A percentile compares a stretch with the other conserved stretches of the same genome.
Conservation (phyloP, 345 rosid species). For the Pelargonium nanum region DNA sequence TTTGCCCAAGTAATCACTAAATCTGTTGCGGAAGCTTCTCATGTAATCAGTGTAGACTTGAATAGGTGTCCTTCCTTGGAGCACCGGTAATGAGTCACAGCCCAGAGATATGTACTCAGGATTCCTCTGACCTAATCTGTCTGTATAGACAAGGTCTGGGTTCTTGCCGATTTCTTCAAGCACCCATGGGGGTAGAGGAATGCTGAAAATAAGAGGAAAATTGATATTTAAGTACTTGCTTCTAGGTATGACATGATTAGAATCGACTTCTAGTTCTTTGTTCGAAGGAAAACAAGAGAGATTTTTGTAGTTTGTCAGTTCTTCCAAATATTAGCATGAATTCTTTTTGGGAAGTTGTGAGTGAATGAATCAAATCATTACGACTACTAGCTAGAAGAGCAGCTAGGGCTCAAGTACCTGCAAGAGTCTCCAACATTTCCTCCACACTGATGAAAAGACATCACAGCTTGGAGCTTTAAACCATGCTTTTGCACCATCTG, state of each 20-base stretch:
- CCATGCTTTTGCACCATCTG: slow-evolving; percentile 79
- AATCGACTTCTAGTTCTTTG: background rate
- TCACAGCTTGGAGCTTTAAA: slow-evolving; percentile 78
- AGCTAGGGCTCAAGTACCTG: slow-evolving; percentile 38
- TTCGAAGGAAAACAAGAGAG: background rate
- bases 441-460: slow-evolving; percentile 99
- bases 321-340: too few relatives aligned
- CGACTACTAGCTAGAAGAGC: background rate
- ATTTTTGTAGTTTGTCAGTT: background rate
- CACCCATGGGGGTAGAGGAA: slow-evolving; percentile 49
- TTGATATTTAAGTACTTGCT: background rate
- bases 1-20: slow-evolving; percentile 33
- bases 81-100: slow-evolving; percentile 41
- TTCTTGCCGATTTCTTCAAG: slow-evolving; percentile 31
- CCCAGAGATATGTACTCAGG: slow-evolving; percentile 45
- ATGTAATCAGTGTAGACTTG: slow-evolving; percentile 46
- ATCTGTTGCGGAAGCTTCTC: slow-evolving; percentile 41
- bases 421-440: slow-evolving; percentile 98
- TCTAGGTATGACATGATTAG: background rate
- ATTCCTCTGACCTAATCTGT: slow-evolving; percentile 41
- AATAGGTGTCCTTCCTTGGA: slow-evolving; percentile 41
- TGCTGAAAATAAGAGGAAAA: slow-evolving; percentile 15
- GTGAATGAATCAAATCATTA: too few relatives aligned
- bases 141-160: slow-evolving; percentile 40
- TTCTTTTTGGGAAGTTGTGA: too few relatives aligned